Base-by-base conservation (phyloP, 2,329 filamentous ascomycete species). In the Colletotrichum siamense region DNA sequence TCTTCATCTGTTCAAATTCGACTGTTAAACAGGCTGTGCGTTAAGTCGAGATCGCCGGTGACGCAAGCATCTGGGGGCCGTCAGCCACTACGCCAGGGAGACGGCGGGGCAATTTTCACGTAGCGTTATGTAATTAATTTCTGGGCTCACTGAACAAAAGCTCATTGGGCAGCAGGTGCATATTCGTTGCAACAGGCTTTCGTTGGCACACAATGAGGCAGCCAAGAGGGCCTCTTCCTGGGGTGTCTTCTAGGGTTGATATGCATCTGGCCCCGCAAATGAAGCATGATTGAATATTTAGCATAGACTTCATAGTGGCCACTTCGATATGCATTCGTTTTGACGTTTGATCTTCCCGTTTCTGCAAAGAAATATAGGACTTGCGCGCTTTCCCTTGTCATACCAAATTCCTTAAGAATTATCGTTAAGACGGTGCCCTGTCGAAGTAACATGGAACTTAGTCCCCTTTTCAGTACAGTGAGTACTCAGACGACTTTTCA, bases 331-430 rank as follows among this genome's bases (percentile, higher is more conserved):
- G 9, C 1, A 12, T 7, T n/a, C 5, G 9, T n/a, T 18, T 0
- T 49, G 0, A 12, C 4, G 39, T 1, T 49, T 7, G 18, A 12
- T 49, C 39, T 7, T 4, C 1, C 6, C 9, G 9, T 49, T n/a
- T 3, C 0, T 1, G 18, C 18, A 10, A n/a, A n/a, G 2, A n/a
- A 16, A 39, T 8, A 7, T n/a, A 49, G 10, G 3, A 2, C 18
- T 49, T 9, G 39, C 9, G 3, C 18, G 9, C 18, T 2, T n/a
- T 44, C 2, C 8, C 36, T 2, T 44, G 2, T 44, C 36, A 5
- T 18, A 3, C 5, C 0, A 44, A 18, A n/a, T 10, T 10, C 16
- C 8, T 44, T 44, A 2, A 44, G 5, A 44, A 9, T 6, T 18
- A 49, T 49, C 18, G 9, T 12, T 1, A 12, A n/a, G 39, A 4